phyloP scores from a whole-genome alignment of 345 rosid species.

The Nasturtium officinale region DNA sequence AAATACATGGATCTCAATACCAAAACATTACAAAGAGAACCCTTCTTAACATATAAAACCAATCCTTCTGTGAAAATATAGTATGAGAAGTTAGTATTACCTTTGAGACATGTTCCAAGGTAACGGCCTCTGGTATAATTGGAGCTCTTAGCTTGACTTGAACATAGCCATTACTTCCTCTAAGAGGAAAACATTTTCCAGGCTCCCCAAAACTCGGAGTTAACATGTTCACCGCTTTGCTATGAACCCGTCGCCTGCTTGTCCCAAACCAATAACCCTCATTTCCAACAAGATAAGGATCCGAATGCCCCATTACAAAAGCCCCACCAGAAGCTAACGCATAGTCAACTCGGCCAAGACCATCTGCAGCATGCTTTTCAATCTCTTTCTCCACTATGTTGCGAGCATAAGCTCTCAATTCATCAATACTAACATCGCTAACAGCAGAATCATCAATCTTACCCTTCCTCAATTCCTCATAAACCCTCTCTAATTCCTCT shows the following conservation, averaged over 20 bases:
- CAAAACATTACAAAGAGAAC: slow-evolving; percentile 3
- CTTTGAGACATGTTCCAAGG: slow-evolving; percentile 93
- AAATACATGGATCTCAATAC: not conserved
- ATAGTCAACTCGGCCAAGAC: slow-evolving; percentile 81
- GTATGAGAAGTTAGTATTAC: slow-evolving; percentile 44
- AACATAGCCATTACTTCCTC: slow-evolving; percentile 78
- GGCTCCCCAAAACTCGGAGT: slow-evolving; percentile 96
- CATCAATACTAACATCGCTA: slow-evolving; percentile 58
- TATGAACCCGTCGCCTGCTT: slow-evolving; percentile 47
- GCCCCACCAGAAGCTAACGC: slow-evolving; percentile 78
- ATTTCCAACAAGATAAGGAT: slow-evolving; percentile 54
- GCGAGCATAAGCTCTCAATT: slow-evolving; percentile 72
- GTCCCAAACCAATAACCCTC: slow-evolving; percentile 53
- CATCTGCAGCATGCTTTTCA: slow-evolving; percentile 91
- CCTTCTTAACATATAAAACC: slow-evolving; percentile 1
- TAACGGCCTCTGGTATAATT: slow-evolving; percentile 79
- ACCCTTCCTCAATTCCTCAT: slow-evolving; percentile 57
- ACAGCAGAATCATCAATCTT: slow-evolving; percentile 40
- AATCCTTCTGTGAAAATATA: not conserved
- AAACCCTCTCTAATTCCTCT: slow-evolving; percentile 67
- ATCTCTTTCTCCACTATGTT: slow-evolving; percentile 77
- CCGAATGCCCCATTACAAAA: slow-evolving; percentile 69
- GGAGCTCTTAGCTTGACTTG: slow-evolving; percentile 70
- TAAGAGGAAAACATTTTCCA: slow-evolving; percentile 92
- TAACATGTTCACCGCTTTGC: slow-evolving; percentile 67